phyloP scores from a whole-genome alignment of 495 filamentous ascomycete species.

The Daldinia concentrica region DNA sequence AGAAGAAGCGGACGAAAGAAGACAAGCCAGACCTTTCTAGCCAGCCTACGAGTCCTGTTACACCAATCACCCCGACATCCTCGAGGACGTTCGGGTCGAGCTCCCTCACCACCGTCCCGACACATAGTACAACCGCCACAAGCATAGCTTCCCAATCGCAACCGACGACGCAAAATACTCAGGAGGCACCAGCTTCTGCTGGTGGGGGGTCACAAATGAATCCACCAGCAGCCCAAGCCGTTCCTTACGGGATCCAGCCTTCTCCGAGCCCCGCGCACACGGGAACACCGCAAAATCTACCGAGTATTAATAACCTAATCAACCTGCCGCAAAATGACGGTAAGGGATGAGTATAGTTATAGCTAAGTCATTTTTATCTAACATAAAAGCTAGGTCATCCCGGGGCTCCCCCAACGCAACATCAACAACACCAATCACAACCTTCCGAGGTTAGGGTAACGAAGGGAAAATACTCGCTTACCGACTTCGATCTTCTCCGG shows the following conservation, averaged over 20 bases:
- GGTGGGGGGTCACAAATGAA: constrained; percentile 48
- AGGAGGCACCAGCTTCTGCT: constrained; percentile 42
- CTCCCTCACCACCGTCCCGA: constrained; percentile 46
- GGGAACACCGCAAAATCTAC: constrained; percentile 64
- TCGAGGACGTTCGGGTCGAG: constrained; percentile 59
- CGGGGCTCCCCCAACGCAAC: constrained; percentile 52
- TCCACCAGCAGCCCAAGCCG: constrained; percentile 40
- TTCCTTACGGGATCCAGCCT: constrained; percentile 44
- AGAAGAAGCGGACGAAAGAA: constrained; percentile 96
- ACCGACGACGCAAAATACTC: constrained; percentile 23
- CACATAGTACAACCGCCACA: constrained; percentile 51
- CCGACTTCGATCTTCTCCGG: constrained; percentile 85
- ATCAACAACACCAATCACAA: constrained; percentile 20
- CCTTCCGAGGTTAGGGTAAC: constrained; percentile 69
- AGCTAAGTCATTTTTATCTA: constrained; percentile 42
- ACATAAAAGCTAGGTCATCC: constrained; percentile 39
- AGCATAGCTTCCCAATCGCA: constrained; percentile 44
- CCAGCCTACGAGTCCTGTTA: constrained; percentile 70
- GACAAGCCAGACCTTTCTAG: constrained; percentile 66
- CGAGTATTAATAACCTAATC: constrained; percentile 77
- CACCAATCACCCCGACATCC: constrained; percentile 54
- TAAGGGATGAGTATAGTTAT: constrained; percentile 46
- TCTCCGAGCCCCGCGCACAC: constrained; percentile 39
- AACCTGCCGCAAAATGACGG: constrained; percentile 67
- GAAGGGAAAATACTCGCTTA: constrained; percentile 96